Evolutionary conservation across 2,329 filamentous ascomycete species (phyloP), one percentile per base, ranked within the genome.

Genomic region (Colletotrichum incanum): DNA sequence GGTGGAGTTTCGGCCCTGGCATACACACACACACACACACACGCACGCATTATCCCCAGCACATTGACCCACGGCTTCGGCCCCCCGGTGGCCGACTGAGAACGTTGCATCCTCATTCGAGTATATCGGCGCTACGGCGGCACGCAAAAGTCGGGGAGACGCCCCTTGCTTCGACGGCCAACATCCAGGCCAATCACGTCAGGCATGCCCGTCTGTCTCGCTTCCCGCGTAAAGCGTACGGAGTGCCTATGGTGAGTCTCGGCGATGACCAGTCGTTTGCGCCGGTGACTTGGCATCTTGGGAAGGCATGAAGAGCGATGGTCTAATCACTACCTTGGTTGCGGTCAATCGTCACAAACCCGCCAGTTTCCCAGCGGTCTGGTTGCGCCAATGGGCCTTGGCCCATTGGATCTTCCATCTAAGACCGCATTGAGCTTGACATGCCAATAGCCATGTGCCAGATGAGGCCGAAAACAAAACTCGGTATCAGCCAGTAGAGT

Each of bases 61-160:
- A 54, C 47, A 34, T 23, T 34, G 55, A 60, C 54, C 55, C 12
- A 61, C 65, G 54, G 56, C 23, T 16, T 34, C 26, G 41, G 64
- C 2, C 23, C 23, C 65, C 18, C 49, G 28, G 61, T 28, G 45
- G 26, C 47, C 56, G 65, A 47, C 56, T n/a, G 18, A 20, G 47
- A 39, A n/a, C 65, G 65, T 67, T 2, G 47, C 26, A 54, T 41
- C 47, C 26, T 11, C 9, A 18, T 26, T 61, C 45, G 55, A 34
- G 6, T 55, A 37, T 31, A 61, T 55, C 39, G 49, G 65, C 37
- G 37, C 56, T 14, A 62, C 39, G 28, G 26, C 47, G 39, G 34
- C 45, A 23, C 20, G 9, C 3, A 43, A 11, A 11, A 43, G 8
- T 5, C 12, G 5, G 14, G 41, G 14, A 14, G 16, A 43, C 14